Evolutionary conservation across 345 rosid genomes (phyloP).

Genomic region (Populus davidiana): DNA sequence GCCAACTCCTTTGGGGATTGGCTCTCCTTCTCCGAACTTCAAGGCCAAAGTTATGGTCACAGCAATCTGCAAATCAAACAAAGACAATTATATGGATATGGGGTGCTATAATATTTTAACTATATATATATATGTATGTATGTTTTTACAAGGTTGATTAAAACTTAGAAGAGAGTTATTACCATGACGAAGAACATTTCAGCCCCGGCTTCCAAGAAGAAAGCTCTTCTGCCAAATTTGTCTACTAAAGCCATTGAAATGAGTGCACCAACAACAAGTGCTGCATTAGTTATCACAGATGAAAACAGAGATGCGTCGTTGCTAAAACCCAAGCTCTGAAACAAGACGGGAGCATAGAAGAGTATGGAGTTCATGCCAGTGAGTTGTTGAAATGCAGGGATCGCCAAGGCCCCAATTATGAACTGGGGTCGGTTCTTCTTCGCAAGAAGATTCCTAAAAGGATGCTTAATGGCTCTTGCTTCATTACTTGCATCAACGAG

Average conservation of each 20-base stretch:
- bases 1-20: slow-evolving; percentile 11
- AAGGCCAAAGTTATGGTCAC: slow-evolving; percentile 11
- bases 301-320: slow-evolving; percentile 33
- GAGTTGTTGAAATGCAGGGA: slow-evolving; percentile 49
- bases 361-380: slow-evolving; percentile 49
- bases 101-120: too few species aligned
- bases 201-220: slow-evolving; percentile 46
- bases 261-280: slow-evolving; percentile 22
- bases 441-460: slow-evolving; percentile 28
- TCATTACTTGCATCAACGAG: slow-evolving; percentile 25
- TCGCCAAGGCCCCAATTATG: slow-evolving; percentile 22
- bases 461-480: slow-evolving; percentile 34
- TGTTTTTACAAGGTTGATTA: neutral
- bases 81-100: too few species aligned
- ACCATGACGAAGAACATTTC: slow-evolving; percentile 43
- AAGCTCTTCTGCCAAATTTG: slow-evolving; percentile 38
- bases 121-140: too few species aligned
- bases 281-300: slow-evolving; percentile 40
- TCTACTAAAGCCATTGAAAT: slow-evolving; percentile 32
- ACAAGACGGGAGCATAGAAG: slow-evolving; percentile 52
- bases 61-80: slow-evolving; percentile 7
- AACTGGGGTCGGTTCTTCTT: slow-evolving; percentile 30
- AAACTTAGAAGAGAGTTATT: neutral
- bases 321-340: slow-evolving; percentile 51
- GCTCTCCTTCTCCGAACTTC: slow-evolving; percentile 15